A percentile compares a stretch with the other conserved stretches of the same genome.
These are phyloP conservation scores for Phallus indusiatus DNA, from an alignment of 768 basidiomycete genomes.

Conservation along the genomic window DNA sequence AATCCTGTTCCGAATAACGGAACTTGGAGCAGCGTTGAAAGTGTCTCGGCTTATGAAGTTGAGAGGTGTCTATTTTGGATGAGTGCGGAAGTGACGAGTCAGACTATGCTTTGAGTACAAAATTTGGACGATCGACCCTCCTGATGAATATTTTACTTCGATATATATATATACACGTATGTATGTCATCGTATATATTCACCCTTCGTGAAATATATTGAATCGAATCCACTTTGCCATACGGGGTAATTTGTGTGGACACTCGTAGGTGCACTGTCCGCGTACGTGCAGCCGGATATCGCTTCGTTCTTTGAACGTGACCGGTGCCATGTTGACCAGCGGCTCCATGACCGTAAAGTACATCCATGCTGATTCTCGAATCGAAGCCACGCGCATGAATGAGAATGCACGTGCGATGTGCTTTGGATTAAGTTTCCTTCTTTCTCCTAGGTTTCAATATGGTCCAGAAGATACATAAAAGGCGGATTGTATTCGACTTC, in stretches of 20 bases:
- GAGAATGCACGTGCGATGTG: neutral
- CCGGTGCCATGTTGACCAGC: neutral
- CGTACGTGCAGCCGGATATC: neutral
- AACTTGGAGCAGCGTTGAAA: constrained; percentile 23
- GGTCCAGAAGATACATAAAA: no score
- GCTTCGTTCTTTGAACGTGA: neutral
- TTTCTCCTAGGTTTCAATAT: no score
- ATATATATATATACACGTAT: no score
- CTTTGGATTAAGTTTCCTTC: no score
- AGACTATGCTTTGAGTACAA: constrained; percentile 24
- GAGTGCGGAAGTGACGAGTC: constrained; percentile 25
- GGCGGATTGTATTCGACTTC: no score
- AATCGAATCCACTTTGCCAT: neutral
- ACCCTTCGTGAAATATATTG: no score
- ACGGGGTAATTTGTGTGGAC: neutral
- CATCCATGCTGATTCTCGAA: no score
- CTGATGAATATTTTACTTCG: no score
- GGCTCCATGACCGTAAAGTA: neutral
- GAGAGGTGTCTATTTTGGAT: constrained; percentile 34
- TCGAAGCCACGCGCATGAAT: neutral
- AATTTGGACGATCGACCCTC: constrained; percentile 14
- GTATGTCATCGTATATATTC: no score
- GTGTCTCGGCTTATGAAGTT: constrained; percentile 22
- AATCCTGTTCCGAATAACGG: neutral
- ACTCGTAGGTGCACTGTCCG: neutral